A percentile compares a stretch with the other conserved stretches of the same genome.
These are phyloP conservation scores for Diospyros kaki DNA, from an alignment of 148 eudicot species.

Conservation along the genomic window DNA sequence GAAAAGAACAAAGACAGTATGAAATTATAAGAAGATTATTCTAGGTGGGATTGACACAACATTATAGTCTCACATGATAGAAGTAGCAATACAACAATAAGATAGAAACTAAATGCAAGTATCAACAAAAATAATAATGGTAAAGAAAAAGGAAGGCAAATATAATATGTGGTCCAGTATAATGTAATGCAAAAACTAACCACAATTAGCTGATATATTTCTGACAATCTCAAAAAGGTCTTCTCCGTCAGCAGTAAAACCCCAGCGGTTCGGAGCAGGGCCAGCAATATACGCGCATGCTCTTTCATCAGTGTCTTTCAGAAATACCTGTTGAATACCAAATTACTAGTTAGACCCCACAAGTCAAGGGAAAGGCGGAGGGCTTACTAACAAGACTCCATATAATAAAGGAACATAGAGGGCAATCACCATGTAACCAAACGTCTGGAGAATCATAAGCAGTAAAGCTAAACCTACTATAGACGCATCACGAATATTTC, in stretches of 20 bases:
- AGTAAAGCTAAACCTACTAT: not conserved
- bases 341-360: not conserved
- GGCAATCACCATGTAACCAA: not conserved
- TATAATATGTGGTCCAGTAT: too few species aligned
- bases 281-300: conserved; percentile 99
- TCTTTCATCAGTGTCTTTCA: conserved; percentile 98
- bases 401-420: not conserved
- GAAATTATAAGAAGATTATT: too few species aligned
- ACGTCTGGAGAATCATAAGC: too few species aligned
- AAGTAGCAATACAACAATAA: too few species aligned
- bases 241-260: conserved; percentile 61
- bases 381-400: not conserved
- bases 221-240: conserved; percentile 57
- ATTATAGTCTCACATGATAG: too few species aligned
- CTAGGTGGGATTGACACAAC: too few species aligned
- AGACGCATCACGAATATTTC: not conserved
- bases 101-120: too few species aligned
- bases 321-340: conserved; percentile 51
- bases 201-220: conserved; percentile 20
- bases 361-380: not conserved
- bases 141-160: not conserved
- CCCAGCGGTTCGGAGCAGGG: conserved; percentile 99
- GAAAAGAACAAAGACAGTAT: too few species aligned
- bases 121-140: not conserved
- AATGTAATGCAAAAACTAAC: conserved; percentile 26